These are phyloP conservation scores for Penicillium lividum DNA, from an alignment of 495 filamentous ascomycete genomes.

Conservation along the genomic window DNA sequence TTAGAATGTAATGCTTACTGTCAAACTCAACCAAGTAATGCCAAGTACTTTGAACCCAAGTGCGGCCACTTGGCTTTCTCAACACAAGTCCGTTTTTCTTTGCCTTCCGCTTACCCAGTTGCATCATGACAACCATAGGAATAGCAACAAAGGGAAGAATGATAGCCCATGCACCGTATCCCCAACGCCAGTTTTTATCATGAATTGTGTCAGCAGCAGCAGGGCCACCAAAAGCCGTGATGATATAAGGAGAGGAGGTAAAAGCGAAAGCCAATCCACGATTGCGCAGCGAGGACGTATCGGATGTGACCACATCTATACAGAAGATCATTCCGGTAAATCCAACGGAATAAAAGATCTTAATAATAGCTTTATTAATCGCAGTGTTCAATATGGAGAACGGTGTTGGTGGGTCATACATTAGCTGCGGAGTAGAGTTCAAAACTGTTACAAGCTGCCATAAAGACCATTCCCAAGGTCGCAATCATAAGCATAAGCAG, in stretches of 20 bases:
- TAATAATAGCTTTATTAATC: neutral
- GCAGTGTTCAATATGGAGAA: neutral
- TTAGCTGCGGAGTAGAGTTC: conserved; percentile 45
- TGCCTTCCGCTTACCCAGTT: conserved; percentile 44
- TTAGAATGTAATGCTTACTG: conserved; percentile 2
- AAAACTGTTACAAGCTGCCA: conserved; percentile 48
- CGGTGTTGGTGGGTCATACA: conserved; percentile 20
- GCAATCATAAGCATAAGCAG: conserved; percentile 37
- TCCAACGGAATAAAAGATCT: conserved; percentile 48
- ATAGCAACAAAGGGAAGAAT: conserved; percentile 49
- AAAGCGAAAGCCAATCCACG: conserved; percentile 59
- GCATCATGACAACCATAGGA: conserved; percentile 42
- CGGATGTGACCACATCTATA: conserved; percentile 40
- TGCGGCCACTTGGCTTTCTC: conserved; percentile 37
- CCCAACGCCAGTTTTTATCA: conserved; percentile 53
- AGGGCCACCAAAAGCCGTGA: conserved; percentile 37
- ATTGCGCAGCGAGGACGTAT: conserved; percentile 57
- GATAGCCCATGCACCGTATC: conserved; percentile 57
- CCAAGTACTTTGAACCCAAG: conserved; percentile 33
- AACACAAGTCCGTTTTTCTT: conserved; percentile 33
- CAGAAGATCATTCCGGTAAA: conserved; percentile 49
- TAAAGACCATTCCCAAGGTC: conserved; percentile 42
- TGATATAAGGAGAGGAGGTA: conserved; percentile 46
- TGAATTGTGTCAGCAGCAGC: conserved; percentile 14
- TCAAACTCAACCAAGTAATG: conserved; percentile 58